These are phyloP conservation scores for Penstemon eatonii DNA, from an alignment of 257 asterid species.

Conservation along the genomic window DNA sequence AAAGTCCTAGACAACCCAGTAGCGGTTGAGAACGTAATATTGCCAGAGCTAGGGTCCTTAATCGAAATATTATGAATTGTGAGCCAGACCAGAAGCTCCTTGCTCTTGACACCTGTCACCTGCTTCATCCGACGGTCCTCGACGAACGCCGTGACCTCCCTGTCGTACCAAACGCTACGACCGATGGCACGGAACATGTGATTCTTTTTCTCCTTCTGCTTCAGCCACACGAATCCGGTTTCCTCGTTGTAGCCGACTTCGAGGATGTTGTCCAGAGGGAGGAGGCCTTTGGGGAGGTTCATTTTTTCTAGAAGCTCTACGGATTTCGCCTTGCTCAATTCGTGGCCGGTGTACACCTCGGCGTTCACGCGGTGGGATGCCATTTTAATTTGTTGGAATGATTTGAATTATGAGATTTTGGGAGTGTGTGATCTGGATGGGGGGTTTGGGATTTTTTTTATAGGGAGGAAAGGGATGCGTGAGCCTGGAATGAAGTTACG, in stretches of 20 bases:
- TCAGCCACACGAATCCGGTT: constrained; percentile 70
- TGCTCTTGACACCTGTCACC: constrained; percentile 71
- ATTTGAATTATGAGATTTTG: neutral
- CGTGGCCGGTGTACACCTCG: constrained; percentile 53
- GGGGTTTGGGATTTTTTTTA: neutral
- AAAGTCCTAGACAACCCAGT: constrained; percentile 60
- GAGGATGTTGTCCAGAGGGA: constrained; percentile 55
- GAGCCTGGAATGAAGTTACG: too few species aligned
- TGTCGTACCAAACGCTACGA: constrained; percentile 59
- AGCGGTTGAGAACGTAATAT: constrained; percentile 50
- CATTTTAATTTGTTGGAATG: constrained; percentile 30
- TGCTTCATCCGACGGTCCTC: constrained; percentile 68
- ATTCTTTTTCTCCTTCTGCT: constrained; percentile 54
- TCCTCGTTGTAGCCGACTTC: constrained; percentile 59
- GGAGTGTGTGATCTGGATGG: neutral
- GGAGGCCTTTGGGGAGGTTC: constrained; percentile 59
- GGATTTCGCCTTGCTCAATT: constrained; percentile 55
- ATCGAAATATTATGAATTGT: constrained; percentile 54
- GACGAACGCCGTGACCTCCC: constrained; percentile 63
- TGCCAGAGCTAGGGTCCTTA: constrained; percentile 42
- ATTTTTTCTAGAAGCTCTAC: constrained; percentile 56
- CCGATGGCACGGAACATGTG: constrained; percentile 53
- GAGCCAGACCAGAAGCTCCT: constrained; percentile 73
- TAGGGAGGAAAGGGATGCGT: too few species aligned
- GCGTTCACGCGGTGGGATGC: constrained; percentile 57